Base-by-base conservation (phyloP, 495 filamentous ascomycete species). In the Elaphomyces granulatus region DNA sequence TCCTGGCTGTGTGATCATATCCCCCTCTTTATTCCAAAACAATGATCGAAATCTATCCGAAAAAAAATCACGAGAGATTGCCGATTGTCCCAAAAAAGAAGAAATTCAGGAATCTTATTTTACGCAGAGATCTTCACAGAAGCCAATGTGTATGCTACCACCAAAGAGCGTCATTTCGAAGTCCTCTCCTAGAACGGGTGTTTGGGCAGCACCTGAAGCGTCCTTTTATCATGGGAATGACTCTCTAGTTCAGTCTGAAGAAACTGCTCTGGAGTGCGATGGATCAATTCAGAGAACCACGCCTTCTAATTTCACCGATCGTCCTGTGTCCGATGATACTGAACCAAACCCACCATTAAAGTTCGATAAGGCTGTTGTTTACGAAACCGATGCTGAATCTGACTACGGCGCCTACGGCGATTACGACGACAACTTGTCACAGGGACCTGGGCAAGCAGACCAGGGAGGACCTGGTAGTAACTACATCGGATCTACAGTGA, bases 381-480 rank as follows among this genome's bases (percentile, higher is more conserved):
- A 66, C 43, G 64, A 66, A 36, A 68, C 64, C 1, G 64, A 68
- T 44, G 64, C 54, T 1, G 64, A 66, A 8, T 50, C 54, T 10
- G 60, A 65, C 9, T 52, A 60, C 32, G 54, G 47, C 12, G 62
- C 61, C 7, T 45, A 38, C 14, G 51, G 60, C 15, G 45, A 55
- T 34, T 44, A 46, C 10, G 6, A 6, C 10, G 41, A 38, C 9
- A 38, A 32, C 15, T 18, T 43, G 4, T 36, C 34, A 0, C 15
- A 42, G 3, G 10, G 20, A 1, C 26, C 41, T 18, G 37, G 18
- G 12, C 19, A 26, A 31, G 16, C 23, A 10, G 14, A 28, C 12
- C 23, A 28, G 12, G 6, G 6, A 28, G 23, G 23, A 28, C 23
- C 12, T 6, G 23, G 12, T 6, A 12, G 12, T 6, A 12, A 28